These are phyloP conservation scores for Pseudocercospora vitis DNA, from an alignment of 2,329 filamentous ascomycete species.

Conservation along the genomic window DNA sequence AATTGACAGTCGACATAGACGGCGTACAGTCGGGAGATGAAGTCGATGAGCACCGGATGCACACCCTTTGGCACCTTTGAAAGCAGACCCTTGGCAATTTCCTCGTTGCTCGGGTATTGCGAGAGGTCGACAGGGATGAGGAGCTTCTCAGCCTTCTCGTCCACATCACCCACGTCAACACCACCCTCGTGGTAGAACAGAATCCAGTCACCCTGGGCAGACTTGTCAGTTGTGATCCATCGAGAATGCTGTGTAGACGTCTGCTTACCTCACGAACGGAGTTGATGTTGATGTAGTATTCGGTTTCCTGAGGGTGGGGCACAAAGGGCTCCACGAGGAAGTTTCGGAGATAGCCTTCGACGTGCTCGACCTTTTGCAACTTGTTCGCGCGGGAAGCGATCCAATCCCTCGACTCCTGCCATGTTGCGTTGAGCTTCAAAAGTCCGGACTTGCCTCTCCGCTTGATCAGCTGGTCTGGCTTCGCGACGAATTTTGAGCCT, in stretches of 20 bases:
- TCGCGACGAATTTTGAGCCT: slow-evolving; percentile 92
- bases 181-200: slow-evolving; percentile 99
- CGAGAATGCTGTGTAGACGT: not conserved
- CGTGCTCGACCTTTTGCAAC: slow-evolving; percentile 87
- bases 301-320: slow-evolving; percentile 88
- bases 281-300: slow-evolving; percentile 99
- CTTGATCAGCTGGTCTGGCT: slow-evolving; percentile 99
- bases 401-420: slow-evolving; percentile 92
- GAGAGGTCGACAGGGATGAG: slow-evolving; percentile 93
- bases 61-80: slow-evolving; percentile 93
- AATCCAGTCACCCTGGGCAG: slow-evolving; percentile 89
- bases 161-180: slow-evolving; percentile 98
- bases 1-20: slow-evolving; percentile 99
- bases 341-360: slow-evolving; percentile 82
- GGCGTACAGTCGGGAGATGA: slow-evolving; percentile 96
- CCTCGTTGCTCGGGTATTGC: slow-evolving; percentile 92
- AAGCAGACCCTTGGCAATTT: slow-evolving; percentile 80
- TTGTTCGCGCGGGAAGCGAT: slow-evolving; percentile 89
- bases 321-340: slow-evolving; percentile 99
- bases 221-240: slow-evolving; percentile 34
- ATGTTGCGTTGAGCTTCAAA: slow-evolving; percentile 93
- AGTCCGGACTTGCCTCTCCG: slow-evolving; percentile 98
- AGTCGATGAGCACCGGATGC: slow-evolving; percentile 98
- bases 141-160: slow-evolving; percentile 98
- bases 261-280: slow-evolving; percentile 94